phyloP scores from a whole-genome alignment of 306 rosid genomes.

The Leucaena leucocephala region DNA sequence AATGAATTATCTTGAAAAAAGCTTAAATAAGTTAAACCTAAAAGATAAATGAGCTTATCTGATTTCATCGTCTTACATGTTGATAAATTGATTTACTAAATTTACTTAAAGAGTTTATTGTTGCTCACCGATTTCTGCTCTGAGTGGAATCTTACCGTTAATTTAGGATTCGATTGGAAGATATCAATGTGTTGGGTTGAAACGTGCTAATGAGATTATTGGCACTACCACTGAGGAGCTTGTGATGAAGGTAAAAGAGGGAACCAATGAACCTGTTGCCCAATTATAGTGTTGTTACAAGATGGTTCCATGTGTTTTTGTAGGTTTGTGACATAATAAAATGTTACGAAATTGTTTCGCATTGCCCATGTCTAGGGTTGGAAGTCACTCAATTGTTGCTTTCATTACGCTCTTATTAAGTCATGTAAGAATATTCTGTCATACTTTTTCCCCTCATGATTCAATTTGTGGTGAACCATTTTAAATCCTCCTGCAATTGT shows the following conservation, averaged over 20 bases:
- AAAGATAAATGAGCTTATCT: not conserved
- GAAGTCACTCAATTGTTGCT: slow-evolving; percentile 25
- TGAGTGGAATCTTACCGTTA: slow-evolving; percentile 1
- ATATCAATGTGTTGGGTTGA: slow-evolving; percentile 76
- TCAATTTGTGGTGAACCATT: not conserved
- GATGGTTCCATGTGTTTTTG: slow-evolving; percentile 34
- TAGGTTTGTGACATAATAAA: slow-evolving; percentile 12
- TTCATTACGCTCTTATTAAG: not conserved
- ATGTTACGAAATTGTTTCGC: slow-evolving; percentile 29
- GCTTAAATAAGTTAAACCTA: not conserved
- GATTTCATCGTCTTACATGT: not conserved
- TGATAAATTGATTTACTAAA: not conserved
- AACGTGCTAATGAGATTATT: slow-evolving; percentile 87
- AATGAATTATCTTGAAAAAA: too few relatives aligned
- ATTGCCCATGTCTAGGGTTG: slow-evolving; percentile 23
- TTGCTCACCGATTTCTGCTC: not conserved
- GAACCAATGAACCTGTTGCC: slow-evolving; percentile 35
- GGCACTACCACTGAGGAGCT: slow-evolving; percentile 96
- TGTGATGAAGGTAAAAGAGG: slow-evolving; percentile 68
- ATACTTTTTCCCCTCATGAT: too few relatives aligned
- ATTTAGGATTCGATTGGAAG: slow-evolving; percentile 83
- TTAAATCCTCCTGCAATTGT: slow-evolving; percentile 10
- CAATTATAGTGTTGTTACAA: slow-evolving; percentile 32
- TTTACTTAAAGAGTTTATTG: too few relatives aligned
- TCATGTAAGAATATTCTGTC: too few relatives aligned